phyloP scores from a whole-genome alignment of 176 grass and related monocot genomes.

The Avena insularis region DNA sequence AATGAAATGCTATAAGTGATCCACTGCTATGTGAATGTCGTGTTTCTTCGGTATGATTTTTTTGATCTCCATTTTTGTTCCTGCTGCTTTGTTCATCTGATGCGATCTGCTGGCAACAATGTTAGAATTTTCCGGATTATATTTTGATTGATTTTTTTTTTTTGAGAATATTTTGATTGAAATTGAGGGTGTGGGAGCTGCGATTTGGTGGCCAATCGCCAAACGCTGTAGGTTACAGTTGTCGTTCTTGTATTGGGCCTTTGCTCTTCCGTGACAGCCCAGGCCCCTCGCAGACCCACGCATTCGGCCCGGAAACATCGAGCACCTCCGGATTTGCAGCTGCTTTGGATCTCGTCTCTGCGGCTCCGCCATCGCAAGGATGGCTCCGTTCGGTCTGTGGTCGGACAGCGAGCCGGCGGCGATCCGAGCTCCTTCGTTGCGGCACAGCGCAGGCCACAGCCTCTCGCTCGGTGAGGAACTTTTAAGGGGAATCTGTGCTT shows the following conservation, averaged over 20 bases:
- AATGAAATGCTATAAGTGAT: not conserved
- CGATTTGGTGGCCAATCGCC: not conserved
- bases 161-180: too few relatives aligned
- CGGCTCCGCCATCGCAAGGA: not conserved
- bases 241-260: not conserved
- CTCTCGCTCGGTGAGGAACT: not conserved
- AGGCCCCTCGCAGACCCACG: not conserved
- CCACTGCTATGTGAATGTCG: not conserved
- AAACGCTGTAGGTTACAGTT: not conserved
- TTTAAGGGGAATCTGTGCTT: not conserved
- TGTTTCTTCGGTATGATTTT: not conserved
- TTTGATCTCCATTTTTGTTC: not conserved
- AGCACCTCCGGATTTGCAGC: not conserved
- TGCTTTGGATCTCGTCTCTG: not conserved
- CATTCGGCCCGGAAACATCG: not conserved
- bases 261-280: not conserved
- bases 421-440: not conserved
- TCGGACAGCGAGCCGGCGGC: not conserved
- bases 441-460: not conserved
- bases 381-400: not conserved
- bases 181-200: not conserved
- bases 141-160: too few relatives aligned
- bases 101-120: not conserved
- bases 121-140: too few relatives aligned
- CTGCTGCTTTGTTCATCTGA: not conserved